phyloP scores from a whole-genome alignment of 2,329 filamentous ascomycete genomes.

The Trichophyton simii region DNA sequence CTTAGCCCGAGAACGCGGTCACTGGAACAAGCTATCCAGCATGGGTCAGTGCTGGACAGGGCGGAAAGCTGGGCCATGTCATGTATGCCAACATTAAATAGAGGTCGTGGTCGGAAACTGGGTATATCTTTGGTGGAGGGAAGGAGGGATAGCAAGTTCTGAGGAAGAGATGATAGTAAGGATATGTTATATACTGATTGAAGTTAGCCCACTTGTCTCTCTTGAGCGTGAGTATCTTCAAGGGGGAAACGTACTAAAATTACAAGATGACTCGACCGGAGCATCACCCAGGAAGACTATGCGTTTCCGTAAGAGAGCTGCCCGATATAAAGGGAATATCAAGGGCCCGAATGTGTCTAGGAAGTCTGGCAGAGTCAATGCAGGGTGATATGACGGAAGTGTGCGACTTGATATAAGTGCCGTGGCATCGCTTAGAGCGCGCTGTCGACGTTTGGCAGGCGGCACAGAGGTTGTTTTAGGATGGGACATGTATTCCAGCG shows the following conservation, averaged over 20 bases:
- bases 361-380: conserved; percentile 64
- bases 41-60: conserved; percentile 35
- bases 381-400: conserved; percentile 70
- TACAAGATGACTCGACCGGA: conserved; percentile 72
- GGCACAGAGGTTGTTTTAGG: conserved; percentile 37
- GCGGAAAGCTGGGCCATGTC: conserved; percentile 73
- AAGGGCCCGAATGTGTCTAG: conserved; percentile 79
- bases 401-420: conserved; percentile 39
- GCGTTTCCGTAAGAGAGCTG: conserved; percentile 71
- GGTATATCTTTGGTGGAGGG: conserved; percentile 45
- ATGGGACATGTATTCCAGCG: conserved; percentile 41
- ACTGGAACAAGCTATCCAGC: conserved; percentile 92
- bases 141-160: conserved; percentile 58
- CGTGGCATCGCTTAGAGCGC: conserved; percentile 33
- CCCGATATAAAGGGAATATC: conserved; percentile 80
- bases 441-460: conserved; percentile 28
- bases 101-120: conserved; percentile 55
- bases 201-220: conserved; percentile 14
- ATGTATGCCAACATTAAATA: conserved; percentile 90
- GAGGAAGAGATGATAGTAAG: conserved; percentile 78
- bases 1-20: conserved; percentile 87
- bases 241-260: conserved; percentile 55
- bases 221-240: not conserved
- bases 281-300: conserved; percentile 78
- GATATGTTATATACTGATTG: conserved; percentile 76